Conservation (phyloP, 108 stramenopile species). For the Skeletonema marinoi region DNA sequence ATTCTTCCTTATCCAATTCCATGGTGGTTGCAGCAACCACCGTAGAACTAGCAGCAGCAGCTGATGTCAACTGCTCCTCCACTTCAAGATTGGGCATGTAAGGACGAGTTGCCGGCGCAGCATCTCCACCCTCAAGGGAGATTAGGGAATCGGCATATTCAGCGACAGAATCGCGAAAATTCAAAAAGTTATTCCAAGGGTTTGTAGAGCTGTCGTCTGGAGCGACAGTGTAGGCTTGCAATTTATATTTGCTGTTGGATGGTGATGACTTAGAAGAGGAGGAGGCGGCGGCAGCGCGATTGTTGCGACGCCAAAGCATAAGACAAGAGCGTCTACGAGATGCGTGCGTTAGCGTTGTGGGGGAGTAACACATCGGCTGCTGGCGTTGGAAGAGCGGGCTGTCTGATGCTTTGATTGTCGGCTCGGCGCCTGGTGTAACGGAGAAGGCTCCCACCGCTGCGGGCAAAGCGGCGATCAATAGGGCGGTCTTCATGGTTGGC, state of each 20-base stretch:
- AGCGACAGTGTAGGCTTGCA: background rate
- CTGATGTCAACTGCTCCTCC: background rate
- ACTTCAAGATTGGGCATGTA: background rate
- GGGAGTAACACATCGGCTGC: background rate
- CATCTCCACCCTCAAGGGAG: background rate
- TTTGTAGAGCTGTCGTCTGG: background rate
- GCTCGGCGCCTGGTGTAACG: background rate
- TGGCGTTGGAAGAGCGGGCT: no score
- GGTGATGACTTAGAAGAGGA: no score
- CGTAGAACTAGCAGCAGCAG: background rate
- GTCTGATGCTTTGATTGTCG: background rate
- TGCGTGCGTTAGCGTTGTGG: background rate
- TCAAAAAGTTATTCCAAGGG: background rate
- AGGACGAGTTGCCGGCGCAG: background rate
- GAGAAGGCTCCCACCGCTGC: background rate
- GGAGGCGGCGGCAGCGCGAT: no score
- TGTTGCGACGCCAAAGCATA: background rate
- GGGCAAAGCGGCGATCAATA: background rate
- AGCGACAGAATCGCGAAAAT: background rate
- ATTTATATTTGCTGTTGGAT: background rate
- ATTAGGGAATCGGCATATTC: background rate
- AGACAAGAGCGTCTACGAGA: background rate
- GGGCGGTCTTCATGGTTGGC: background rate
- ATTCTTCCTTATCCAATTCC: conserved; percentile 4
- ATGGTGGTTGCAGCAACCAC: background rate